Base-by-base conservation (phyloP, 768 basidiomycete genomes). In the Nevesoporus exiguus region DNA sequence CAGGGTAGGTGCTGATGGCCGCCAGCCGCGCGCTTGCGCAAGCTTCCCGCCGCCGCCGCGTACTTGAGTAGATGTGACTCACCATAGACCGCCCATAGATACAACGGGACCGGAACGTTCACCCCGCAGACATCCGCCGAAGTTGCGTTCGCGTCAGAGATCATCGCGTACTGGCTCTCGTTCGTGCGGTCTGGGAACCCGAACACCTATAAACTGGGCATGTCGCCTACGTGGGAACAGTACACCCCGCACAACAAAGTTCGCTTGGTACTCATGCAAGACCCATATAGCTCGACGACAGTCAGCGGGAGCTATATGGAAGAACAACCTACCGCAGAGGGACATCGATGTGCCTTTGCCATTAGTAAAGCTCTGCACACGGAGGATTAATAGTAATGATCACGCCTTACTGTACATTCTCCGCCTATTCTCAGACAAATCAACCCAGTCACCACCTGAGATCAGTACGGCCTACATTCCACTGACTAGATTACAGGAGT, bases 81-180 rank as follows among this genome's bases (percentile, higher is more conserved):
- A 56, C 49, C 52, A 30, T 21, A 9, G 13, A 14, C 37, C 9
- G 33, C 2, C 17, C 50, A 31, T 48, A 81, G 77, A 5, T 64
- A 69, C 52, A 83, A 86, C 64, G 83, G 84, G 21, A 76, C 80
- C 0, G 77, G 76, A 11, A 74, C 71, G 1, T 81, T 84, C 64
- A 72, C 74, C 2, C 65, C 73, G 3, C 70, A 79, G 68, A 77
- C 75, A 10, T 71, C 76, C 0, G 66, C 73, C 9, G 77, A 84
- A 58, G 63, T 58, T 1, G 76, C 78, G 7, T 85, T 86, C 56
- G 78, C 81, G 0, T 66, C 74, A 33, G 86, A 86, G 64, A 70
- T 83, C 29, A 82, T 83, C 40, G 83, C 80, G 7, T 84, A 85
- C 64, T 84, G 83, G 82, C 67, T 85, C 7, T 86, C 82, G 3